Evolutionary conservation across 129 eudicot genomes (phyloP).

Genomic region (Logfia minima): DNA sequence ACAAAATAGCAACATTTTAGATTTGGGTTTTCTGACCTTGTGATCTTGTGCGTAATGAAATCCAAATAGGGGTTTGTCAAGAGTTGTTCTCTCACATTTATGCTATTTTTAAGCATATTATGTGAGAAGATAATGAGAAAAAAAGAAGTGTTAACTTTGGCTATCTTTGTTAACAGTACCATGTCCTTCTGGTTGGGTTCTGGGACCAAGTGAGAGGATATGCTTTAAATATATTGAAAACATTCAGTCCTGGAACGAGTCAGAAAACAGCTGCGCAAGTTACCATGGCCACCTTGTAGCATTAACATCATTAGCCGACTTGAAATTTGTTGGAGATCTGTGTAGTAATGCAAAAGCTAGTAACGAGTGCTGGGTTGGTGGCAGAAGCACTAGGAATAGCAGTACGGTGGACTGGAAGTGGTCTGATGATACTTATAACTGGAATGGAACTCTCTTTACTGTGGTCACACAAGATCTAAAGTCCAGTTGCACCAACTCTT

Average conservation of each 20-base stretch:
- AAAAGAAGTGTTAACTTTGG: not conserved
- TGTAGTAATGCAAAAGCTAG: constrained; percentile 38
- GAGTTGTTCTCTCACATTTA: not conserved
- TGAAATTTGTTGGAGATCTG: constrained; percentile 43
- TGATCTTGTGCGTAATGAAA: not conserved
- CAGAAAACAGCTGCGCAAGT: constrained; percentile 60
- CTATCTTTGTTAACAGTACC: constrained; percentile 45
- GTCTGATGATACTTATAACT: constrained; percentile 62
- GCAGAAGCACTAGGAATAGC: constrained; percentile 41
- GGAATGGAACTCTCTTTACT: constrained; percentile 50
- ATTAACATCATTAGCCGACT: constrained; percentile 57
- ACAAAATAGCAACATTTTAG: not conserved
- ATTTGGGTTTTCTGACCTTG: not conserved
- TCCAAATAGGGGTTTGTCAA: not conserved
- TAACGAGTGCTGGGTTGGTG: constrained; percentile 85
- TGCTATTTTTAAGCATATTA: not conserved
- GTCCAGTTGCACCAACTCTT: constrained; percentile 44
- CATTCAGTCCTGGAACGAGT: constrained; percentile 65
- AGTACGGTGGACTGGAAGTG: constrained; percentile 53
- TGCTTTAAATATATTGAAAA: constrained; percentile 47
- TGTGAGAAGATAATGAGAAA: not conserved
- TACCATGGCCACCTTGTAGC: constrained; percentile 67
- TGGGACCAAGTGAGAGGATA: constrained; percentile 41
- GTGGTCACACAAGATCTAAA: constrained; percentile 30
- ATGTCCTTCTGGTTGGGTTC: constrained; percentile 67